Base-by-base conservation (phyloP, 2,329 filamentous ascomycete genomes). In the Fusarium brevicatenulatum region DNA sequence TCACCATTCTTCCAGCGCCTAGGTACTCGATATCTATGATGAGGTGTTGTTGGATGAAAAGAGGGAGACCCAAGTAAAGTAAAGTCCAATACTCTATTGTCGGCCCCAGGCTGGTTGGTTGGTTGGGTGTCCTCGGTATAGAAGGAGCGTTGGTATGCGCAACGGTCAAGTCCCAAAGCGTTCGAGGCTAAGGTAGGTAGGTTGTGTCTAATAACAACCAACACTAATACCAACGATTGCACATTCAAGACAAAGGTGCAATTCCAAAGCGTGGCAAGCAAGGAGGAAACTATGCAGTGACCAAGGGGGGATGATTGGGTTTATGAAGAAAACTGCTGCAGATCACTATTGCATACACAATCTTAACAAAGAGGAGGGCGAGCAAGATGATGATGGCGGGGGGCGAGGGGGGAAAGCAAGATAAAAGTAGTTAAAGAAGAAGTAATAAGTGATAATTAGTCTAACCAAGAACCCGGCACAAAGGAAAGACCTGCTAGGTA, bases 351-450 rank as follows among this genome's bases (percentile, higher is more conserved):
- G 59, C 58, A 63, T 62, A 58, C 42, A 64, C 36, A 30, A 32
- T 39, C 19, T 40, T 23, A 44, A 43, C 43, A 69, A 61, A 61
- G 73, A 64, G 47, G 47, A 69, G 58, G 63, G 64, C 64, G 71
- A 28, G 5, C 34, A 21, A 53, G 42, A 61, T 32, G 60, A 71
- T 58, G 73, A 66, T 65, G 63, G 40, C 59, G 63, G 47, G 50
- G 57, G 59, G 52, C 25, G 58, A 62, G 60, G 54, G 66, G 71
- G 58, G 55, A 39, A 37, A 34, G 43, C 58, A 68, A 66, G 64
- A 71, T 77, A 77, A 53, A 76, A 76, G 69, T 74, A 34, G n/a
- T 23, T 25, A 11, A 46, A n/a, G 46, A 49, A 53, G 32, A 52
- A 34, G 47, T 34, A 49, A 8, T 28, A 34, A 34, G 50, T 53